Evolutionary conservation across 768 basidiomycete genomes (phyloP).

Genomic region (Rhodotorula diobovata): DNA sequence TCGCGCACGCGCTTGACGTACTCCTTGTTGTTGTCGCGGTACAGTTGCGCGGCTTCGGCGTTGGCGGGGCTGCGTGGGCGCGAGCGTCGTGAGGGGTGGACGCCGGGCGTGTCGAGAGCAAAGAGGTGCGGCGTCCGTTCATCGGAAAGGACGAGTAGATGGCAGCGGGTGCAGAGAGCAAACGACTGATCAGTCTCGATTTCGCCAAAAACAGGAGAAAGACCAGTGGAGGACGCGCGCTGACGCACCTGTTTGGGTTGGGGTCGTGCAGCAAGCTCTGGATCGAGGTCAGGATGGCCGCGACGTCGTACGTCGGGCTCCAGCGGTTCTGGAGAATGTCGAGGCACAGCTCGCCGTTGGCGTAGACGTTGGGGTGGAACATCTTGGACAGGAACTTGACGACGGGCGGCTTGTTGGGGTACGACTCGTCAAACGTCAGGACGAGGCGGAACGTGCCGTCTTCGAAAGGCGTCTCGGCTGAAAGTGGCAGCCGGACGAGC

Average conservation of each 20-base stretch:
- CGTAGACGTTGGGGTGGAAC: constrained; percentile 99
- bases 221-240: neutral
- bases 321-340: constrained; percentile 98
- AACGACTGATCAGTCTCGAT: no score
- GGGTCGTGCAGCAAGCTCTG: constrained; percentile 95
- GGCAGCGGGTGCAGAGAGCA: neutral
- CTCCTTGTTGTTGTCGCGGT: constrained; percentile 97
- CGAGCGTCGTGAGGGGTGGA: neutral
- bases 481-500: neutral
- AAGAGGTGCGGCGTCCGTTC: no score
- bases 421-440: constrained; percentile 92
- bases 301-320: constrained; percentile 98
- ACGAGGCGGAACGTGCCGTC: constrained; percentile 97
- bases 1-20: constrained; percentile 87
- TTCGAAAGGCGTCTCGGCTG: constrained; percentile 97
- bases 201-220: neutral
- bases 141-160: neutral
- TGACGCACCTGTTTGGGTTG: constrained; percentile 69
- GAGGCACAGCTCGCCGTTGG: constrained; percentile 94
- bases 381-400: constrained; percentile 85
- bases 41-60: constrained; percentile 94
- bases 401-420: constrained; percentile 96
- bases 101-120: neutral
- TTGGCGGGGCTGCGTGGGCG: constrained; percentile 72
- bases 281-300: constrained; percentile 93